Base-by-base conservation (phyloP, 106 monocot genomes). In the Gastrodia elata region DNA sequence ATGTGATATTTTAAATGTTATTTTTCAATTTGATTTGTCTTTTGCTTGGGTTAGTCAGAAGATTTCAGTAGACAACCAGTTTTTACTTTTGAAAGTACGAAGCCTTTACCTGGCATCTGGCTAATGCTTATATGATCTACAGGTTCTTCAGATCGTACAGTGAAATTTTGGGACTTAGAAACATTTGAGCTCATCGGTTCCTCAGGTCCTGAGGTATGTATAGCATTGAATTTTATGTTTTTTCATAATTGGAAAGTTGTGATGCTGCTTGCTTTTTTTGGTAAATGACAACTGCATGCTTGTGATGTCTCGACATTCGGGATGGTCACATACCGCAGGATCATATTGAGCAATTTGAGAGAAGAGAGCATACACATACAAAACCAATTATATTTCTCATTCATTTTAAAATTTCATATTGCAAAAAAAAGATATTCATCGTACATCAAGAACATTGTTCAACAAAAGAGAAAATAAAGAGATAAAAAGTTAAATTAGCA, bases 121-220 rank as follows among this genome's bases (percentile, higher is more conserved):
- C 35, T 76, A 49, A 64, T 76, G 3, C 71, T 14, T 42, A 26
- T 35, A 27, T 59, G n/a, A 15, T 76, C 82, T 79, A 64, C 86
- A 93, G 93, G 93, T 38, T 87, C 93, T 64, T 81, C 87, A 18
- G 93, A 93, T 77, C 78, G 76, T 78, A 90, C 90, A 78, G 87
- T 93, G 57, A 87, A 93, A 72, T 93, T 93, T 68, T 93, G 93
- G 93, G 93, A 93, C 79, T 78, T 93, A 46, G 93, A 95, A 85
- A 95, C 95, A 34, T 95, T 95, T 85, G 95, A 95, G 73, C 77
- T 95, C 25, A 95, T 92, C 46, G 95, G 95, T 82, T 91, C 95
- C 77, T 71, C 89, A 57, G 91, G 87, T 42, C 89, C 95, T 64
- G 89, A 95, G 91, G 95, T 95, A 87, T 68, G 67, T 71, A 65